Evolutionary conservation across 139 green algal species (phyloP).

Genomic region (Micromonas pusilla): DNA sequence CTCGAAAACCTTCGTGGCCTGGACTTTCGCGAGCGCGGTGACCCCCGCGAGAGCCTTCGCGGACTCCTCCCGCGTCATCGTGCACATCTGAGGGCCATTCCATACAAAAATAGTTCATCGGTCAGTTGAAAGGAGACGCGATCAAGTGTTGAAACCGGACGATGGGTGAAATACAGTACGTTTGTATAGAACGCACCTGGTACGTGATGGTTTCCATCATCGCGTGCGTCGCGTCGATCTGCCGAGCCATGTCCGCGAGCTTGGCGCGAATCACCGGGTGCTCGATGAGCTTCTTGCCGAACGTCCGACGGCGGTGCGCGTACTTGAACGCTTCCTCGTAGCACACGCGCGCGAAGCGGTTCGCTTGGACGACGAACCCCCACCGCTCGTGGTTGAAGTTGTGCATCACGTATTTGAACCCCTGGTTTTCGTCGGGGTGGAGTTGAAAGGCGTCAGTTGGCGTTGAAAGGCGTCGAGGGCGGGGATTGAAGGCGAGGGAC

Average conservation of each 20-base stretch:
- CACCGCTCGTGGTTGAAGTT: constrained; percentile 46
- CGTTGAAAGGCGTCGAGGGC: too few relatives aligned
- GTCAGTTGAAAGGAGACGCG: too few relatives aligned
- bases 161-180: too few relatives aligned
- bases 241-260: constrained; percentile 38
- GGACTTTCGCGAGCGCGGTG: constrained; percentile 38
- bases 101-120: too few relatives aligned
- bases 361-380: constrained; percentile 36
- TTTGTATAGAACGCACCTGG: too few relatives aligned
- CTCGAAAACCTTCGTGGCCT: constrained; percentile 38
- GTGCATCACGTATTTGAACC: constrained; percentile 44
- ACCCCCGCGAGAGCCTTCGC: constrained; percentile 31
- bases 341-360: constrained; percentile 34
- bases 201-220: constrained; percentile 34
- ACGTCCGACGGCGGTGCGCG: constrained; percentile 32
- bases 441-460: too few relatives aligned
- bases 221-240: constrained; percentile 36
- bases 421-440: constrained; percentile 30
- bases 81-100: too few relatives aligned
- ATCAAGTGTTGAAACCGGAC: too few relatives aligned
- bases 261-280: constrained; percentile 38
- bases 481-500: too few relatives aligned
- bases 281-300: constrained; percentile 38
- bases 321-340: constrained; percentile 38
- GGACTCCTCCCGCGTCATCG: constrained; percentile 25